Evolutionary conservation across 176 grass and related monocot genomes (phyloP).

Genomic region (Dendrocalamus sinicus): DNA sequence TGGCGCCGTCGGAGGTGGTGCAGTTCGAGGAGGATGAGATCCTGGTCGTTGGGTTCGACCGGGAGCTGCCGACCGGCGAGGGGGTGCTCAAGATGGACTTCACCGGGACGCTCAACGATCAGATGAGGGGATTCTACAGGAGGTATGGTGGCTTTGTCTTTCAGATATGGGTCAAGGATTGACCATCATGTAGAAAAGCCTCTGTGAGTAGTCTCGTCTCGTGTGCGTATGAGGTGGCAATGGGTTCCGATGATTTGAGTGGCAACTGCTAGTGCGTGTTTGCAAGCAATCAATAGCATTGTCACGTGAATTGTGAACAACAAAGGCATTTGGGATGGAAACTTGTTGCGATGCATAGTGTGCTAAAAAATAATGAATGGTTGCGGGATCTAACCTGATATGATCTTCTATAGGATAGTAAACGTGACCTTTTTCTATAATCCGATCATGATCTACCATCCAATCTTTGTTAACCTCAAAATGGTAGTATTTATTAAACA

Average conservation of each 20-base stretch:
- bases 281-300: not conserved
- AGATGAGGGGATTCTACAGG: slow-evolving; percentile 86
- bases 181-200: not conserved
- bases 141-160: slow-evolving; percentile 42
- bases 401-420: not conserved
- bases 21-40: slow-evolving; percentile 72
- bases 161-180: not conserved
- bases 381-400: not conserved
- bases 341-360: not conserved
- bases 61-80: slow-evolving; percentile 56
- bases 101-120: slow-evolving; percentile 70
- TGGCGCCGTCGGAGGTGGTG: slow-evolving; percentile 45
- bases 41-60: slow-evolving; percentile 61
- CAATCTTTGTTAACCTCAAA: not conserved
- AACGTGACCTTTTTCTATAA: slow-evolving; percentile 5
- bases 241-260: not conserved
- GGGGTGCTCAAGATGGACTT: slow-evolving; percentile 66
- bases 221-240: not conserved
- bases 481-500: not conserved
- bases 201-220: not conserved
- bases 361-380: not conserved
- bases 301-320: not conserved
- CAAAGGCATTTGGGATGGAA: not conserved
- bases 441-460: not conserved
- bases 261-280: not conserved